These are phyloP conservation scores for Kondoa malvinella DNA, from an alignment of 768 basidiomycete species.

Conservation along the genomic window DNA sequence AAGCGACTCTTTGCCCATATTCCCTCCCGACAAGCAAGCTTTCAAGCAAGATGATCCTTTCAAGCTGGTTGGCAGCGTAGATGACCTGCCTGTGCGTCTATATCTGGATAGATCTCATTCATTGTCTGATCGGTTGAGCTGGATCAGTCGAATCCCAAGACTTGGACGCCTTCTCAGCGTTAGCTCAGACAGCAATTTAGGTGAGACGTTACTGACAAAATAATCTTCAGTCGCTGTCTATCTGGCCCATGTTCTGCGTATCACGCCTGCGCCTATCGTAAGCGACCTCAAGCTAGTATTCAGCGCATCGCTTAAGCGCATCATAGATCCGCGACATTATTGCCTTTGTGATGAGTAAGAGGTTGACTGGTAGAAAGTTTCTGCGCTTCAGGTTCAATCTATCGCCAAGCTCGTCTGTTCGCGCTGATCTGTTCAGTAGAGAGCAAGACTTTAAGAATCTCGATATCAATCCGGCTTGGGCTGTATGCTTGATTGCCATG, in stretches of 20 bases:
- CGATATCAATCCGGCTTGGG: too few relatives aligned
- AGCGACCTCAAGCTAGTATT: background rate
- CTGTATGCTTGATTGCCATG: too few relatives aligned
- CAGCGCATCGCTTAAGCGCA: background rate
- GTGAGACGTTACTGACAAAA: too few relatives aligned
- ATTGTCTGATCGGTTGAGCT: too few relatives aligned
- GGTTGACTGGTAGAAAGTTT: conserved; percentile 5
- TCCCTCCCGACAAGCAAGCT: background rate
- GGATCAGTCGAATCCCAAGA: background rate
- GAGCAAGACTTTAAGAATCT: background rate
- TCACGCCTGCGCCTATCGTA: background rate
- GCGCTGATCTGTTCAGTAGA: background rate
- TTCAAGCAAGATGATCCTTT: background rate
- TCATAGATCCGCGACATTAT: background rate
- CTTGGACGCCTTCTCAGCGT: conserved; percentile 1
- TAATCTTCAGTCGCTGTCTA: background rate
- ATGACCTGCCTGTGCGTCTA: background rate
- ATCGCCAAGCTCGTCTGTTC: background rate
- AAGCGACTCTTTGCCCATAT: background rate
- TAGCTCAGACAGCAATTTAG: too few relatives aligned
- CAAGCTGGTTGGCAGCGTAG: background rate
- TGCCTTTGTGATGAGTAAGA: background rate
- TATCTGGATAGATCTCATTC: too few relatives aligned
- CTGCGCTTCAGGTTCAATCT: background rate
- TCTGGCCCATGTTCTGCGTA: background rate